These are phyloP conservation scores for Apiospora rasikravindrae DNA, from an alignment of 2,329 filamentous ascomycete species.

Conservation along the genomic window DNA sequence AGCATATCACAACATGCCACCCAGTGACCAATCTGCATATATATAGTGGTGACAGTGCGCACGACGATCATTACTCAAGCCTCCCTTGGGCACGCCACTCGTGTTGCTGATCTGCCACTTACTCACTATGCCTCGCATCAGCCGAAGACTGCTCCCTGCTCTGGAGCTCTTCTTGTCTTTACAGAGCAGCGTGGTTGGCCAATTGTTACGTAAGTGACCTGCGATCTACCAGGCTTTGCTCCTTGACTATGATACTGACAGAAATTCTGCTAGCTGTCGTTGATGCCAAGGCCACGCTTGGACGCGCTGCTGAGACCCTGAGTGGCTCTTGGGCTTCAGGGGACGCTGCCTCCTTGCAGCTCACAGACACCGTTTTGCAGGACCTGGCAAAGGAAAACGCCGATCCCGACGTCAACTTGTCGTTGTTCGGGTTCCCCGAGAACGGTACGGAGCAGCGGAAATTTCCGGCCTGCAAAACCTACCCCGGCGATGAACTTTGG, in stretches of 20 bases:
- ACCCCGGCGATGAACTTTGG: background rate
- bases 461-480: conserved; percentile 5
- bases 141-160: background rate
- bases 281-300: background rate
- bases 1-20: background rate
- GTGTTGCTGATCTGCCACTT: background rate
- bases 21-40: background rate
- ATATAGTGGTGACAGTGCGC: background rate
- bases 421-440: background rate
- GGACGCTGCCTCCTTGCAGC: conserved; percentile 2
- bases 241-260: background rate
- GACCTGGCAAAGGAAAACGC: background rate
- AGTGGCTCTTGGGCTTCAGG: conserved; percentile 5
- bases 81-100: background rate
- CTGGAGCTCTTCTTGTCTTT: background rate
- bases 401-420: background rate
- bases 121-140: background rate
- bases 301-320: background rate
- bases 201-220: background rate
- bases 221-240: background rate
- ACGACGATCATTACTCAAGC: background rate
- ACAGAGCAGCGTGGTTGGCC: background rate
- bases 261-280: background rate
- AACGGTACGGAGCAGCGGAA: background rate
- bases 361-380: background rate